These are phyloP conservation scores for Phaeoacremonium minimum DNA, from an alignment of 2,329 filamentous ascomycete genomes.

Conservation along the genomic window DNA sequence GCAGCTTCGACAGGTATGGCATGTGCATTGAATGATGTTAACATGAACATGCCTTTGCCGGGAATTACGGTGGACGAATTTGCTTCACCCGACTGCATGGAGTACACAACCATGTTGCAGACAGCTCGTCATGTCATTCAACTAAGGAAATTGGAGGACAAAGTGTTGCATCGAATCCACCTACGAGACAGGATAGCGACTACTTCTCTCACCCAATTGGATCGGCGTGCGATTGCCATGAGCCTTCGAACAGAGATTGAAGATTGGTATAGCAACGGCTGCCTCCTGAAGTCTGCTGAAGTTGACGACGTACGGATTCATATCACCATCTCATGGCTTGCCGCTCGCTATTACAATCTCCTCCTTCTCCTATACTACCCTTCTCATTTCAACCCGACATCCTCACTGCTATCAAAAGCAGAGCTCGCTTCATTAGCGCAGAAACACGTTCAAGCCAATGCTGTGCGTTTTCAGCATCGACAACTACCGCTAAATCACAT, in stretches of 20 bases:
- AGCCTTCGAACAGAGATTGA: conserved; percentile 33
- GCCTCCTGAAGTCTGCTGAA: conserved; percentile 34
- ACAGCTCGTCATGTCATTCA: conserved; percentile 38
- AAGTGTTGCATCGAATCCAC: conserved; percentile 29
- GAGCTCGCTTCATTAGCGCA: conserved; percentile 32
- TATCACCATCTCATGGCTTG: conserved; percentile 38
- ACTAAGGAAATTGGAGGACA: conserved; percentile 35
- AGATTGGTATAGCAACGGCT: conserved; percentile 41
- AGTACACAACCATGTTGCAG: conserved; percentile 34
- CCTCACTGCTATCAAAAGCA: conserved; percentile 18
- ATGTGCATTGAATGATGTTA: conserved; percentile 30
- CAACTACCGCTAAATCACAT: conserved; percentile 37
- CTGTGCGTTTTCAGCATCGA: conserved; percentile 32
- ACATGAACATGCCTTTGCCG: conserved; percentile 33
- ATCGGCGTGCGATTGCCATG: conserved; percentile 26
- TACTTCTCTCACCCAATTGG: conserved; percentile 20
- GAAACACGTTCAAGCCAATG: conserved; percentile 35
- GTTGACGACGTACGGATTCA: conserved; percentile 39
- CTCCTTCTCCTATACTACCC: conserved; percentile 38
- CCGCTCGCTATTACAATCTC: conserved; percentile 36
- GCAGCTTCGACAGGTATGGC: conserved; percentile 34
- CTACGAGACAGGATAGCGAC: conserved; percentile 21
- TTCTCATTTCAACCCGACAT: conserved; percentile 31
- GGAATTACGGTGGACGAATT: conserved; percentile 38
- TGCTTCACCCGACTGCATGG: conserved; percentile 28